phyloP scores from a whole-genome alignment of 345 rosid species.

The Alliaria petiolata region DNA sequence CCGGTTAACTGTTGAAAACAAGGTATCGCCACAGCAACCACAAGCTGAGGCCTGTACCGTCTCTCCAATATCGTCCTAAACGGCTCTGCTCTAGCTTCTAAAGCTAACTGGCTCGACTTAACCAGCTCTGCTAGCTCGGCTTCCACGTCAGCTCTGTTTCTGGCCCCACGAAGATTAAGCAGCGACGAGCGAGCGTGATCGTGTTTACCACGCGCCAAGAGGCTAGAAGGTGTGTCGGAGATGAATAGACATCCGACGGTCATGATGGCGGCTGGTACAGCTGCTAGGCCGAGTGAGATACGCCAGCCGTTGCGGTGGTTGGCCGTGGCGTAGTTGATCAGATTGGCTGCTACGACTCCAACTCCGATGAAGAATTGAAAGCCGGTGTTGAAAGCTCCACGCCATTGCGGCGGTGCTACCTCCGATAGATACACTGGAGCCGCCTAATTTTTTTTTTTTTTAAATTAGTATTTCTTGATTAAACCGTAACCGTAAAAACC shows the following conservation, averaged over 20 bases:
- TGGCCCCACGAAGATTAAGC: constrained; percentile 46
- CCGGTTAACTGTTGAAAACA: constrained; percentile 83
- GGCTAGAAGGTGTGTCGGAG: constrained; percentile 69
- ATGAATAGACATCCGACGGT: constrained; percentile 65
- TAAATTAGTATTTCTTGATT: not conserved
- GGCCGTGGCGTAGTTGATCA: constrained; percentile 54
- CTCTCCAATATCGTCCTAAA: constrained; percentile 56
- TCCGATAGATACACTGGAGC: constrained; percentile 83
- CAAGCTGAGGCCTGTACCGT: constrained; percentile 67
- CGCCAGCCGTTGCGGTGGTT: constrained; percentile 74
- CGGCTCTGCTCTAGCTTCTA: constrained; percentile 44
- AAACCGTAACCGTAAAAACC: not conserved
- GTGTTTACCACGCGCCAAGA: constrained; percentile 61
- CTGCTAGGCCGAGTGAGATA: constrained; percentile 74
- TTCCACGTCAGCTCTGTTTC: constrained; percentile 43
- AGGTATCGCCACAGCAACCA: constrained; percentile 64
- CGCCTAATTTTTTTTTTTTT: constrained; percentile 42
- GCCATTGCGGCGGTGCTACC: constrained; percentile 83
- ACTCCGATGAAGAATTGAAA: constrained; percentile 73
- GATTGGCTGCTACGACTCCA: constrained; percentile 65
- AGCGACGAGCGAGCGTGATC: constrained; percentile 52
- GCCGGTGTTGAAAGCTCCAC: constrained; percentile 80
- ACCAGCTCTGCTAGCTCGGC: constrained; percentile 50
- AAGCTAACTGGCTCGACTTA: constrained; percentile 45
- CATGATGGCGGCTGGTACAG: constrained; percentile 66